phyloP scores from a whole-genome alignment of 108 stramenopile species.

The Fistulifera pelliculosa region DNA sequence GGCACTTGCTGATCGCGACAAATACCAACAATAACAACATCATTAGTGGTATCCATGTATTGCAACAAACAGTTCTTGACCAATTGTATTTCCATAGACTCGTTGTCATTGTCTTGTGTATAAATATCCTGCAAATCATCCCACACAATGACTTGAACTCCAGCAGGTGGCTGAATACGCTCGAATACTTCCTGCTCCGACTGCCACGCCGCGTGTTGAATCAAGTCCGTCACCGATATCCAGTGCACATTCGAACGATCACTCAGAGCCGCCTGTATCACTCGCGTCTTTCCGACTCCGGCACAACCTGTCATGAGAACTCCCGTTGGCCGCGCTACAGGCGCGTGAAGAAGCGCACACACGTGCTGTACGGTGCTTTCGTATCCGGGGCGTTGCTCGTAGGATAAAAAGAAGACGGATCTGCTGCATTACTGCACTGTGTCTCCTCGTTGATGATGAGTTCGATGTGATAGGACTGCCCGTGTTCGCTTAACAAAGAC shows the following conservation, averaged over 20 bases:
- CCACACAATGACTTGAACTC: constrained; percentile 17
- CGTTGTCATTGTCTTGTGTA: constrained; percentile 17
- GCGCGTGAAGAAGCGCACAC: constrained; percentile 14
- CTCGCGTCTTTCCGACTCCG: constrained; percentile 75
- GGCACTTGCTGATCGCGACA: constrained; percentile 35
- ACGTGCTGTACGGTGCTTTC: constrained; percentile 20
- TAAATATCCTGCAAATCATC: constrained; percentile 34
- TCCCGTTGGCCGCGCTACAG: constrained; percentile 38
- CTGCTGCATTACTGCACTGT: not conserved
- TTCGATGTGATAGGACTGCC: no score
- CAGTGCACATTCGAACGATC: constrained; percentile 6
- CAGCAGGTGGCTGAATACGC: constrained; percentile 9
- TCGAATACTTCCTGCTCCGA: constrained; percentile 33
- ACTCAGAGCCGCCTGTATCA: constrained; percentile 22
- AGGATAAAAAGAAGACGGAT: not conserved
- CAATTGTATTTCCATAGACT: constrained; percentile 36
- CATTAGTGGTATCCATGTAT: constrained; percentile 31
- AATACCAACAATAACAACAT: constrained; percentile 43
- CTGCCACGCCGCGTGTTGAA: constrained; percentile 29
- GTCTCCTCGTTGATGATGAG: no score
- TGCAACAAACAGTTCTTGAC: constrained; percentile 42
- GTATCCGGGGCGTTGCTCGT: constrained; percentile 52
- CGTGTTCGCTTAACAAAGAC: no score
- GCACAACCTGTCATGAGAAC: constrained; percentile 57
- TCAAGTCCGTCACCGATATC: constrained; percentile 26